phyloP scores from a whole-genome alignment of 768 basidiomycete species.

The Trametes punicea region DNA sequence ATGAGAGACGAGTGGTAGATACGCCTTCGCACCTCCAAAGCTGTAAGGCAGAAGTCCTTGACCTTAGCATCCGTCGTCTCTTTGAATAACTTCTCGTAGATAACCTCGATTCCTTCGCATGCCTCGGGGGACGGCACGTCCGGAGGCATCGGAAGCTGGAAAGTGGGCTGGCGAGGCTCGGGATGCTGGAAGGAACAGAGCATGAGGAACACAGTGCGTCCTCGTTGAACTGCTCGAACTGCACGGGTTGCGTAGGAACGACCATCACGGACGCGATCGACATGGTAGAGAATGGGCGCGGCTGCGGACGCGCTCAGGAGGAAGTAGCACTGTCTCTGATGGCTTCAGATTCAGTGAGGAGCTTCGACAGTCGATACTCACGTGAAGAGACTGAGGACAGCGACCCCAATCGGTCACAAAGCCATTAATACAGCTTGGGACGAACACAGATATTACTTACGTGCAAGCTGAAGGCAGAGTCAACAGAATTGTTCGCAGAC shows the following conservation, averaged over 20 bases:
- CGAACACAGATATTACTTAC: conserved; percentile 41
- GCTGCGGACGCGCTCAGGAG: conserved; percentile 70
- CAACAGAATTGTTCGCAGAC: conserved; percentile 73
- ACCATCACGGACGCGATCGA: conserved; percentile 73
- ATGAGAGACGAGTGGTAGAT: neutral
- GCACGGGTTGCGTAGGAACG: conserved; percentile 65
- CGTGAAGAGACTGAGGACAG: conserved; percentile 49
- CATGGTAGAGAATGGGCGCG: conserved; percentile 72
- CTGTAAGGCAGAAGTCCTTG: conserved; percentile 31
- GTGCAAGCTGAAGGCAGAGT: conserved; percentile 62
- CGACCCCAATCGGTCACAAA: neutral
- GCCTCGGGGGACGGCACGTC: conserved; percentile 54
- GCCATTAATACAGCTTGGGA: neutral
- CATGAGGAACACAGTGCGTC: conserved; percentile 56
- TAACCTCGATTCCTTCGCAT: conserved; percentile 56
- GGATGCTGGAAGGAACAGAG: conserved; percentile 81
- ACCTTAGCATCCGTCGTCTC: conserved; percentile 35
- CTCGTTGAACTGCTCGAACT: conserved; percentile 44
- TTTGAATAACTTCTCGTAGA: conserved; percentile 32
- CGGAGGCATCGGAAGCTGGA: conserved; percentile 66
- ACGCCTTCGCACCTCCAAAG: conserved; percentile 1
- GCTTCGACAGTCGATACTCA: conserved; percentile 34
- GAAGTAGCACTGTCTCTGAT: conserved; percentile 67
- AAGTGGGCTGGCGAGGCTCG: conserved; percentile 68
- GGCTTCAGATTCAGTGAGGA: neutral